Percentiles rank a stretch among this genome's conserved stretches.
These are phyloP conservation scores for Candida stauntonica DNA, from an alignment of 805 yeast species.

Conservation along the genomic window DNA sequence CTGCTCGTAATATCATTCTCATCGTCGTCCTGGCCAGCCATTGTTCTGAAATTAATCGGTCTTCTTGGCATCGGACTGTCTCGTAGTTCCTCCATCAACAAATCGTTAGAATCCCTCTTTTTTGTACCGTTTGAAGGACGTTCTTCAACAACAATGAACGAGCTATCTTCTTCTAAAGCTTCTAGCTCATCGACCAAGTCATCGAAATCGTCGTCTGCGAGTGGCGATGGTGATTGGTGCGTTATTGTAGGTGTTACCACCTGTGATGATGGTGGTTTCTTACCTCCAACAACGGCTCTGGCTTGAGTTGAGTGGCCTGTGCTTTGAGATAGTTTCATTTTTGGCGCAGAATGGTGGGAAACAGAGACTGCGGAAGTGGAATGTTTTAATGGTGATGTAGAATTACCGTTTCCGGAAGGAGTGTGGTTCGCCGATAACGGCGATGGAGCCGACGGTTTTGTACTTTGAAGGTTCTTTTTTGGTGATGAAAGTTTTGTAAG, in stretches of 20 bases:
- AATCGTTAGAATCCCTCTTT: too few relatives aligned
- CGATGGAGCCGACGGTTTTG: conserved; percentile 7
- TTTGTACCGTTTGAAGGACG: not conserved
- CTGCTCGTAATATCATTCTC: conserved; percentile 26
- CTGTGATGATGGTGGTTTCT: conserved; percentile 20
- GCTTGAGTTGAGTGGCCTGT: too few relatives aligned
- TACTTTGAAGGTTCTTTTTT: conserved; percentile 2
- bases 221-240: conserved; percentile 5
- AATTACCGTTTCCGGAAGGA: not conserved
- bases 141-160: conserved; percentile 10
- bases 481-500: conserved; percentile 11
- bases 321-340: conserved; percentile 2
- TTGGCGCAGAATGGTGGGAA: conserved; percentile 1
- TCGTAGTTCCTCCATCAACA: conserved; percentile 1
- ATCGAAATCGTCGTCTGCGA: conserved; percentile 21
- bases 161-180: conserved; percentile 13
- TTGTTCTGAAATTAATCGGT: conserved; percentile 24
- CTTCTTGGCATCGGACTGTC: conserved; percentile 5
- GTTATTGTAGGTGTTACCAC: conserved; percentile 15
- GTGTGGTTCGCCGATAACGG: conserved; percentile 10
- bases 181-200: conserved; percentile 26
- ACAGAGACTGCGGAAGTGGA: conserved; percentile 8
- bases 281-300: conserved; percentile 11
- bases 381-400: conserved; percentile 13
- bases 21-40: conserved; percentile 23